Percentiles rank a stretch among this genome's conserved stretches.
Evolutionary conservation across 1,284 basidiomycete species (phyloP).

Genomic region (Boletus semigastroideus): DNA sequence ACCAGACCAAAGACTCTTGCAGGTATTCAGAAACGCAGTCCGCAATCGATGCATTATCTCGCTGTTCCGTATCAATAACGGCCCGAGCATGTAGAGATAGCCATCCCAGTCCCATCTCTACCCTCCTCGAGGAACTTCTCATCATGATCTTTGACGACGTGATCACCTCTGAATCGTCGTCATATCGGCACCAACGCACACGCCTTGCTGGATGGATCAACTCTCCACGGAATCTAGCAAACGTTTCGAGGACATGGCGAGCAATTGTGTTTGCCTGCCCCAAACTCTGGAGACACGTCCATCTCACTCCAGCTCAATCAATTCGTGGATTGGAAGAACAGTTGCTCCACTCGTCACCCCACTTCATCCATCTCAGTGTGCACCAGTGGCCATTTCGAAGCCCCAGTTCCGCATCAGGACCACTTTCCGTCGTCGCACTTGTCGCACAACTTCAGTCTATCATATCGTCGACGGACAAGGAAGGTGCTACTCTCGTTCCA

Average conservation of each 20-base stretch:
- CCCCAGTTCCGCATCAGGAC: slow-evolving; percentile 1
- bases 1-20: not conserved
- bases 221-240: slow-evolving; percentile 16
- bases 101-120: slow-evolving; percentile 11
- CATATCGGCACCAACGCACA: not conserved
- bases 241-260: slow-evolving; percentile 18
- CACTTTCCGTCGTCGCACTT: slow-evolving; percentile 16
- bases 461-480: slow-evolving; percentile 3
- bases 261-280: slow-evolving; percentile 17
- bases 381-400: slow-evolving; percentile 23
- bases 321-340: slow-evolving; percentile 16
- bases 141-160: slow-evolving; percentile 22
- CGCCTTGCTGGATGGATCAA: slow-evolving; percentile 1
- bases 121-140: slow-evolving; percentile 20
- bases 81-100: not conserved
- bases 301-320: slow-evolving; percentile 17
- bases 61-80: not conserved
- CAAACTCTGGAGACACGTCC: slow-evolving; percentile 20
- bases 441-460: slow-evolving; percentile 20
- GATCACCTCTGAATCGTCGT: slow-evolving; percentile 10
- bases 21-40: not conserved
- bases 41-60: not conserved
- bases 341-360: slow-evolving; percentile 11
- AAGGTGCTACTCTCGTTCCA: not conserved
- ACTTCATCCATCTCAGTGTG: slow-evolving; percentile 16